These are phyloP conservation scores for Gomphus bonarii DNA, from an alignment of 1,284 basidiomycete genomes.

Conservation along the genomic window DNA sequence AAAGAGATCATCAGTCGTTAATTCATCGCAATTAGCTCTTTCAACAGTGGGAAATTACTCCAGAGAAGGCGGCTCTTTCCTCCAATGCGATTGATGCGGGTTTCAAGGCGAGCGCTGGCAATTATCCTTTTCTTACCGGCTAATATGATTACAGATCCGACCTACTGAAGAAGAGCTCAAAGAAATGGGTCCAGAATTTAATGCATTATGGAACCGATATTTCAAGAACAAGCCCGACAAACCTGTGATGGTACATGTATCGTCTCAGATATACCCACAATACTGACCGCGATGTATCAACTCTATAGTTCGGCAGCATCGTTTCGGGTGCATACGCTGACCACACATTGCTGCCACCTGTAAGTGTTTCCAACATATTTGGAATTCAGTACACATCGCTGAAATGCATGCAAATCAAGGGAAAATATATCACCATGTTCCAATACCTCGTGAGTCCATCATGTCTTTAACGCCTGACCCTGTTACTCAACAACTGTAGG, in stretches of 20 bases:
- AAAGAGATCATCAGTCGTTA: neutral
- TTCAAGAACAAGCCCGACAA: slow-evolving; percentile 73
- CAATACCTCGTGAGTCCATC: slow-evolving; percentile 43
- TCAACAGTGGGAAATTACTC: slow-evolving; percentile 56
- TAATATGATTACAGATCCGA: slow-evolving; percentile 35
- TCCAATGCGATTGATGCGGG: slow-evolving; percentile 67
- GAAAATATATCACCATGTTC: slow-evolving; percentile 69
- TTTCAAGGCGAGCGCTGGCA: slow-evolving; percentile 40
- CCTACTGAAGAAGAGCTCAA: slow-evolving; percentile 58
- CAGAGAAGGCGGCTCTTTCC: slow-evolving; percentile 56
- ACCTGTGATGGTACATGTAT: slow-evolving; percentile 45
- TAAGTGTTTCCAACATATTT: neutral
- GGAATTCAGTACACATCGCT: neutral
- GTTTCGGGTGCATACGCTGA: slow-evolving; percentile 62
- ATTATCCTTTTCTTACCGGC: neutral
- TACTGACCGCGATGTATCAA: neutral
- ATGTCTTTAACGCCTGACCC: neutral
- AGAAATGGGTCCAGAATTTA: slow-evolving; percentile 70
- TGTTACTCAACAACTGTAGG: slow-evolving; percentile 20
- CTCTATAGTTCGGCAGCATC: slow-evolving; percentile 44
- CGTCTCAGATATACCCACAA: neutral
- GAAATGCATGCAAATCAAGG: slow-evolving; percentile 4
- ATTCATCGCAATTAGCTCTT: slow-evolving; percentile 32
- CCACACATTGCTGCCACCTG: slow-evolving; percentile 55
- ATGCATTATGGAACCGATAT: slow-evolving; percentile 53